Percentiles rank a stretch among this genome's conserved stretches.
These are phyloP conservation scores for Cordyceps farinosa DNA, from an alignment of 2,329 filamentous ascomycete genomes.

Conservation along the genomic window DNA sequence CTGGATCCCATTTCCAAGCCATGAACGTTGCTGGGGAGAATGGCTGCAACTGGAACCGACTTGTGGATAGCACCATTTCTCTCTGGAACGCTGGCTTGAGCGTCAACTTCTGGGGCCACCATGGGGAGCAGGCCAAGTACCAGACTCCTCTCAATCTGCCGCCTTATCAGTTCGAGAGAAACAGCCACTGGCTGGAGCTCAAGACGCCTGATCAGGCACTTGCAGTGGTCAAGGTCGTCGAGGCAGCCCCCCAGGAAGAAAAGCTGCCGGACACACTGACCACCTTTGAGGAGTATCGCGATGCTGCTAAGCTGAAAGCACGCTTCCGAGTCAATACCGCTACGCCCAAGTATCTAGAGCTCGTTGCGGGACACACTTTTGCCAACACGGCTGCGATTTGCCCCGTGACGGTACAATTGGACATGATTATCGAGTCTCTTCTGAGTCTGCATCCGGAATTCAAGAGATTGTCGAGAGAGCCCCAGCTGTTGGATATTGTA, in stretches of 20 bases:
- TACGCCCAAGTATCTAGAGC: slow-evolving; percentile 30
- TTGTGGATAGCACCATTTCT: slow-evolving; percentile 24
- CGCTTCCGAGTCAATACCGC: slow-evolving; percentile 42
- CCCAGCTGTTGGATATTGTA: neutral
- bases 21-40: slow-evolving; percentile 20
- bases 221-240: neutral
- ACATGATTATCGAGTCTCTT: slow-evolving; percentile 32
- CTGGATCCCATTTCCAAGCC: slow-evolving; percentile 1
- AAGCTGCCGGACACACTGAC: neutral
- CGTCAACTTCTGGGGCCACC: slow-evolving; percentile 38
- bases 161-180: slow-evolving; percentile 42
- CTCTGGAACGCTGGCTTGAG: slow-evolving; percentile 40
- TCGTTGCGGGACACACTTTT: slow-evolving; percentile 38
- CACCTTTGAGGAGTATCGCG: neutral
- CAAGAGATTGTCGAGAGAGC: neutral
- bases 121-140: slow-evolving; percentile 23
- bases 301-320: slow-evolving; percentile 16
- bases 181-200: slow-evolving; percentile 37
- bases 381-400: slow-evolving; percentile 36
- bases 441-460: slow-evolving; percentile 20
- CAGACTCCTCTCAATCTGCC: slow-evolving; percentile 31
- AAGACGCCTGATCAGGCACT: slow-evolving; percentile 22
- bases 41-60: too few relatives aligned
- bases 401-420: slow-evolving; percentile 34
- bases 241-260: too few relatives aligned